Evolutionary conservation across 1,284 basidiomycete species (phyloP).

Genomic region (Melampsora abietis-canadensis): DNA sequence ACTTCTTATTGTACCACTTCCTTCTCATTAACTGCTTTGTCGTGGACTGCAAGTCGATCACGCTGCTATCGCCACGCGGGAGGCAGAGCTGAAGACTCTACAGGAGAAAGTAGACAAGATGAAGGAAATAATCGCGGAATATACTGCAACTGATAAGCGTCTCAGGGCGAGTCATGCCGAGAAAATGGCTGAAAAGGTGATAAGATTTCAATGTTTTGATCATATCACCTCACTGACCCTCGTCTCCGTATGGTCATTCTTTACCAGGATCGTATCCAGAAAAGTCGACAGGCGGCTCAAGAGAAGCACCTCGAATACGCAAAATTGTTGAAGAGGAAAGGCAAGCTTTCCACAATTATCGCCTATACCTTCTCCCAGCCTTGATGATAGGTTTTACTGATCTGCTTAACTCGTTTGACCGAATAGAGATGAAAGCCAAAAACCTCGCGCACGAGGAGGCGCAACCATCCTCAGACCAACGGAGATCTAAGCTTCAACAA

Average conservation of each 20-base stretch:
- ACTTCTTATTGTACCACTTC: background rate
- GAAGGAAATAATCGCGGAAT: conserved; percentile 5
- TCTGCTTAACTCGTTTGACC: background rate
- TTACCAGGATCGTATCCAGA: background rate
- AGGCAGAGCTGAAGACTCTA: background rate
- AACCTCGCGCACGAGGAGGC: background rate
- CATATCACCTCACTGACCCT: background rate
- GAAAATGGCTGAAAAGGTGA: too few species aligned
- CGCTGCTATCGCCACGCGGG: background rate
- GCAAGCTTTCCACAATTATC: background rate
- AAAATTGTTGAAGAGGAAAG: background rate
- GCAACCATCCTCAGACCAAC: background rate
- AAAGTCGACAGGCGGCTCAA: conserved; percentile 1
- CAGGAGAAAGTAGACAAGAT: background rate
- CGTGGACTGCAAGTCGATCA: conserved; percentile 15
- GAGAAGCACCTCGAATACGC: background rate
- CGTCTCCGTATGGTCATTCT: background rate
- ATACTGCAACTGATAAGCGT: conserved; percentile 8
- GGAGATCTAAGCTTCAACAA: background rate
- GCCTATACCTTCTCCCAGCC: background rate
- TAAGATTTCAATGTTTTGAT: too few species aligned
- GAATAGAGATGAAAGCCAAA: conserved; percentile 4
- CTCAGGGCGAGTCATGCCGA: conserved; percentile 1
- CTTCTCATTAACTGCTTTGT: background rate
- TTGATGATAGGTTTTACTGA: background rate